Percentiles rank a stretch among this genome's conserved stretches.
These are phyloP conservation scores for Fusarium subglutinans DNA, from an alignment of 2,329 filamentous ascomycete genomes.

Conservation along the genomic window DNA sequence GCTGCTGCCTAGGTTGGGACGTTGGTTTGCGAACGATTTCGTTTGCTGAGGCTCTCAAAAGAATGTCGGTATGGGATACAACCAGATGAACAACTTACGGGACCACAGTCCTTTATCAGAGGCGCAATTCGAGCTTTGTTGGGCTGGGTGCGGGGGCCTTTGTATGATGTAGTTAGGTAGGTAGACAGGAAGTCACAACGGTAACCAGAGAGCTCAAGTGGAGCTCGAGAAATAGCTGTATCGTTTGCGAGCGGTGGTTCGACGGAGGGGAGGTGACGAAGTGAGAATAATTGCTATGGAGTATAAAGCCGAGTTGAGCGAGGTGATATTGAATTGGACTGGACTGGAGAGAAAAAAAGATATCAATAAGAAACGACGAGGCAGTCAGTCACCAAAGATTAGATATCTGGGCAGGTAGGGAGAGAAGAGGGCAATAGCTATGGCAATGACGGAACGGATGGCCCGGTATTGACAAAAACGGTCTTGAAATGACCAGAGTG, in stretches of 20 bases:
- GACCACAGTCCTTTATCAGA: neutral
- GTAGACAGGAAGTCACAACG: neutral
- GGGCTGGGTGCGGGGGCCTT: conserved; percentile 17
- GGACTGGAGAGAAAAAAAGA: neutral
- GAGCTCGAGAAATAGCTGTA: conserved; percentile 14
- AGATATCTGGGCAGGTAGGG: neutral
- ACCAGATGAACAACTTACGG: neutral
- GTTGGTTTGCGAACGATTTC: neutral
- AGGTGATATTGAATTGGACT: conserved; percentile 1
- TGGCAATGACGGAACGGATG: conserved; percentile 29
- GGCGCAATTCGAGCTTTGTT: conserved; percentile 22
- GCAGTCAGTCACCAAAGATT: neutral
- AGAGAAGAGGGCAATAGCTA: neutral
- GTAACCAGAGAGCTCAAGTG: neutral
- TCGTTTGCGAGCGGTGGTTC: conserved; percentile 4
- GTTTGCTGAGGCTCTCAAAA: conserved; percentile 1
- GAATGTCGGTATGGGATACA: neutral
- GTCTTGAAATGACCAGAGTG: conserved; percentile 8
- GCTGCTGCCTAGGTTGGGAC: conserved; percentile 17
- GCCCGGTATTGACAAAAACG: conserved; percentile 10
- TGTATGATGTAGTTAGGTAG: conserved; percentile 9
- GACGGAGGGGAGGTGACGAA: neutral
- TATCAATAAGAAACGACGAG: neutral
- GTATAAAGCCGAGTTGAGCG: neutral
- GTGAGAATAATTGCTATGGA: neutral